A percentile compares a stretch with the other conserved stretches of the same genome.
These are phyloP conservation scores for Barnettozyma hawaiiensis DNA, from an alignment of 1,139 yeast genomes.

Conservation along the genomic window DNA sequence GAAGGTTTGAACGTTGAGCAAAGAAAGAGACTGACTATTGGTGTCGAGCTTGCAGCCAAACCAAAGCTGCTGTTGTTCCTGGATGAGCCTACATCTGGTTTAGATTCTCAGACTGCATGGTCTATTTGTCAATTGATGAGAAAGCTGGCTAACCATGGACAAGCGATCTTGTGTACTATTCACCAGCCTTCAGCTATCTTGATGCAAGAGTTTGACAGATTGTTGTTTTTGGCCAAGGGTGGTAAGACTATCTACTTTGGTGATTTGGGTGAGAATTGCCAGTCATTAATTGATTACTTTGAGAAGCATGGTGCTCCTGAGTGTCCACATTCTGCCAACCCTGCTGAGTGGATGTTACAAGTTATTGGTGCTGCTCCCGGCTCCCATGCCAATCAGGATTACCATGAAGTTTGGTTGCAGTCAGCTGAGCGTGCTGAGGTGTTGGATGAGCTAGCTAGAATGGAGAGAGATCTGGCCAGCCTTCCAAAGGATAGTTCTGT, in stretches of 20 bases:
- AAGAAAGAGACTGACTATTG: constrained; percentile 76
- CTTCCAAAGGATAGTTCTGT: constrained; percentile 24
- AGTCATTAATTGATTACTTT: constrained; percentile 58
- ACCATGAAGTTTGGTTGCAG: constrained; percentile 59
- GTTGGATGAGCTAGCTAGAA: constrained; percentile 35
- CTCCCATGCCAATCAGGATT: constrained; percentile 60
- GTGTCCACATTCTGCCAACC: constrained; percentile 64
- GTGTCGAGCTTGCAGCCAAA: constrained; percentile 84
- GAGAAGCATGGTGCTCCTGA: constrained; percentile 63
- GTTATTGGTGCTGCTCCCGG: constrained; percentile 86
- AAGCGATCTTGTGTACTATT: constrained; percentile 62
- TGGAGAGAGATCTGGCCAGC: constrained; percentile 38
- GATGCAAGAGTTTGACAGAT: constrained; percentile 35
- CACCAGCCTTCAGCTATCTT: constrained; percentile 57
- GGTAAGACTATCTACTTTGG: constrained; percentile 82
- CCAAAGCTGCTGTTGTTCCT: constrained; percentile 73
- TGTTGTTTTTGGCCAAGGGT: constrained; percentile 65
- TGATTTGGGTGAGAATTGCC: constrained; percentile 63
- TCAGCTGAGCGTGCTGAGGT: constrained; percentile 48
- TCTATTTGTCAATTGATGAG: constrained; percentile 72
- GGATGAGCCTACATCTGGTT: constrained; percentile 90
- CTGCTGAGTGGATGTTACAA: constrained; percentile 84
- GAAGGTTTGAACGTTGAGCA: constrained; percentile 79
- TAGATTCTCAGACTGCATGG: constrained; percentile 91
- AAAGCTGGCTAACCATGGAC: constrained; percentile 71